Evolutionary conservation across 164 flowering plant species (phyloP).

Genomic region (Umbilicus rupestris): DNA sequence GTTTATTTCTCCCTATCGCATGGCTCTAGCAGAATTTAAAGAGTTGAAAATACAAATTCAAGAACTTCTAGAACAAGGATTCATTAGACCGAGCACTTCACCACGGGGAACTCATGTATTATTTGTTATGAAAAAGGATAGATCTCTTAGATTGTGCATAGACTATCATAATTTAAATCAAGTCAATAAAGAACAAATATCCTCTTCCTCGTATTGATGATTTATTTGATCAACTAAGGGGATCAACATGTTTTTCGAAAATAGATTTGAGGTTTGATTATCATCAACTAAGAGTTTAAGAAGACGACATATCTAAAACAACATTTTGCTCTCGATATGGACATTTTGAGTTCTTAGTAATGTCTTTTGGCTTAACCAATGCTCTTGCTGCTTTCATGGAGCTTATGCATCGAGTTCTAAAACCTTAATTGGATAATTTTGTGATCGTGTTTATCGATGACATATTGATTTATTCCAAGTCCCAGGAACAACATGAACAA

Average conservation of each 20-base stretch:
- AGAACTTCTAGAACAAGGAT: too few relatives aligned
- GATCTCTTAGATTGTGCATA: too few relatives aligned
- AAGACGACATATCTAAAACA: not conserved
- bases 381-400: slow-evolving; percentile 3
- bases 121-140: slow-evolving; percentile 16
- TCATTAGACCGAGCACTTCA: too few relatives aligned
- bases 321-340: not conserved
- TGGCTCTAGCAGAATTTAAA: too few relatives aligned
- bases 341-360: not conserved
- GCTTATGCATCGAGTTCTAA: not conserved
- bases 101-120: too few relatives aligned
- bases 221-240: slow-evolving; percentile 9
- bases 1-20: too few relatives aligned
- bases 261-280: not conserved
- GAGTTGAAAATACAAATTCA: too few relatives aligned
- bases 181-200: slow-evolving; percentile 8
- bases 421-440: not conserved
- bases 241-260: not conserved
- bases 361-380: not conserved
- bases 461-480: not conserved
- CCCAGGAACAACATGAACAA: not conserved
- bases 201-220: slow-evolving; percentile 13
- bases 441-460: not conserved
- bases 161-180: slow-evolving; percentile 7
- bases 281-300: not conserved